Evolutionary conservation across 176 grass and related monocot species (phyloP), one percentile per base, ranked within the genome.

Genomic region (Eremochloa ophiuroides): DNA sequence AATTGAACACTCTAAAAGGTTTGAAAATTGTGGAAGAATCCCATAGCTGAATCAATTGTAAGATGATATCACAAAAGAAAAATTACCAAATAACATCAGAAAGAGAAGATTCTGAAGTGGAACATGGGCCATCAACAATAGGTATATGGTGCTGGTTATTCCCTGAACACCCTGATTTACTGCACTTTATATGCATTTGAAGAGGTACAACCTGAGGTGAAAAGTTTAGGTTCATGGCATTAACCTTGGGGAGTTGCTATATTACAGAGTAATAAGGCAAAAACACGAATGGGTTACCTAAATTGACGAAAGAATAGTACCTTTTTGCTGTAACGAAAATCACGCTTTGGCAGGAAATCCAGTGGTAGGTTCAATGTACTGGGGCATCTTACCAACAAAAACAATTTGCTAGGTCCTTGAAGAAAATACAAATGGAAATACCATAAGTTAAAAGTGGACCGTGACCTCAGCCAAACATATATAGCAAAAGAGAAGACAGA

Each of bases 261-360:
- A 17, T 38, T 63, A 20, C 83, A 47, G 37, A 71, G 38, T 39
- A 8, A 59, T 39, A 8, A 59, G 16, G 65, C 17, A 31, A 28
- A 66, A 78, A 78, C 50, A 84, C 74, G 41, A 37, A 60, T 71
- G 47, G 53, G 15, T 30, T 53, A 75, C 1, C 1, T 34, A 55
- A 34, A 22, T 9, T 82, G 37, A 76, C 11, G 82, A 71, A 73
- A 61, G 48, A 28, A 62, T 3, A 61, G 16, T 87, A 98, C 95
- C 88, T 93, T 93, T 77, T 94, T 98, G 88, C 90, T 89, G 75
- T 91, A 94, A 76, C 59, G 85, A 55, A 98, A 94, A 89, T 98
- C 92, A 73, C 92, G 92, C 80, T 92, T 98, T 69, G 95, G 95
- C 64, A 89, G 69, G 84, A 98, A 98, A 85, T 92, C 78, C 38